Evolutionary conservation across 495 filamentous ascomycete genomes (phyloP), one percentile per base, ranked within the genome.

Genomic region (Penicillium atrosanguineum): DNA sequence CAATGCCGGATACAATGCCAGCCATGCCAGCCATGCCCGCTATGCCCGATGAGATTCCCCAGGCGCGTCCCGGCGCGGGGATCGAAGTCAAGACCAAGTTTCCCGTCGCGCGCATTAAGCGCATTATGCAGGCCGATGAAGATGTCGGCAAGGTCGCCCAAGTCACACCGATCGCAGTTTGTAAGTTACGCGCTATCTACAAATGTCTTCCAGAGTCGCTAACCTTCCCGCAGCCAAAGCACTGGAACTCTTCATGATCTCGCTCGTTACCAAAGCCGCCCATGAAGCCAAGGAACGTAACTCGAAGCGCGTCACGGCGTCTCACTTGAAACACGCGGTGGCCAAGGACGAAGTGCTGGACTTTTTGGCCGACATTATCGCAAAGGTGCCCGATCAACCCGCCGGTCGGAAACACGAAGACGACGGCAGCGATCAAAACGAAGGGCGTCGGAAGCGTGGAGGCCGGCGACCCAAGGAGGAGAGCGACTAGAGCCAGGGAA

Each of bases 41-140:
- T 53, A 56, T 65, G 36, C 65, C 61, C 21, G 56, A 57, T 11
- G 70, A 76, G 42, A 19, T 45, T 36, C 29, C 44, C 1, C 57
- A 53, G 12, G 49, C 61, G 7, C 57, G 56, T 43, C 62, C 69
- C 21, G 54, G 65, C 45, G 68, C 60, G 9, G 73, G 79, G 62
- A 75, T 96, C 61, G 70, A 91, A 19, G 90, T 99, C 48, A 90
- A 85, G 70, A 97, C 91, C 19, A 96, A 97, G 57, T 99, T 99
- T 63, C 94, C 94, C 4, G 95, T 97, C 29, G 94, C 94, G 52
- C 83, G 94, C 45, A 99, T 97, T 70, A 99, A 99, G 82, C 87
- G 94, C 47, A 97, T 99, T 56, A 97, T 99, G 94, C 94, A 99
- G 71, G 94, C 94, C 7, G 94, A 99, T 64, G 94, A 99, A 63